A percentile compares a stretch with the other conserved stretches of the same genome.
These are phyloP conservation scores for Neostapfia colusana DNA, from an alignment of 176 grass and related monocot genomes.

Conservation along the genomic window DNA sequence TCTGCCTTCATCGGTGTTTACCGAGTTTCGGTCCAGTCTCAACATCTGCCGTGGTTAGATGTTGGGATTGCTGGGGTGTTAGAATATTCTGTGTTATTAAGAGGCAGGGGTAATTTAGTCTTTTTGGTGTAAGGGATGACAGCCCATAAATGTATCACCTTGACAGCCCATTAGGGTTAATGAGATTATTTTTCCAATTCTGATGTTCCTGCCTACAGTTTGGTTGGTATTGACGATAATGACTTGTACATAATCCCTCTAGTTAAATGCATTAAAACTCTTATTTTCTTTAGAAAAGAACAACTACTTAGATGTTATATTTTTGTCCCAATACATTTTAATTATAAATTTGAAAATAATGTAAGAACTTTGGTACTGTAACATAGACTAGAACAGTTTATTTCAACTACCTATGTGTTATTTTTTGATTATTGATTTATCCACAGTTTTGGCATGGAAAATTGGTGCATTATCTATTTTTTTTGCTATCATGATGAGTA, in stretches of 20 bases:
- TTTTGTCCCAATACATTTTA: neutral
- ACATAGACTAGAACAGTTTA: neutral
- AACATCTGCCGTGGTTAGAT: too few species aligned
- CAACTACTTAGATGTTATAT: neutral
- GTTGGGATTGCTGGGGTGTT: too few species aligned
- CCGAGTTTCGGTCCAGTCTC: too few species aligned
- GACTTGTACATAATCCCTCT: conserved; percentile 1
- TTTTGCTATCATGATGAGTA: conserved; percentile 19
- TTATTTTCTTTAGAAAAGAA: neutral
- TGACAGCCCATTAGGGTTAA: too few species aligned
- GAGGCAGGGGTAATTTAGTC: too few species aligned
- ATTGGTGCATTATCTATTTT: neutral
- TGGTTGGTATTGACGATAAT: neutral
- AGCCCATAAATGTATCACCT: too few species aligned
- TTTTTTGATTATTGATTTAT: conserved; percentile 34
- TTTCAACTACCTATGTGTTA: conserved; percentile 18
- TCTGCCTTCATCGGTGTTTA: too few species aligned
- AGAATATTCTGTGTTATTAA: too few species aligned
- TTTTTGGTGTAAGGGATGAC: too few species aligned
- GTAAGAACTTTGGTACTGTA: neutral
- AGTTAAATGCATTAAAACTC: neutral
- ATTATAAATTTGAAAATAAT: neutral
- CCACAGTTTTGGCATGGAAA: conserved; percentile 12
- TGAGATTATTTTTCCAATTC: too few species aligned
- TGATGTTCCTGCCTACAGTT: neutral